These are phyloP conservation scores for Oxytropis ochrocephala DNA, from an alignment of 306 rosid genomes.

Conservation along the genomic window DNA sequence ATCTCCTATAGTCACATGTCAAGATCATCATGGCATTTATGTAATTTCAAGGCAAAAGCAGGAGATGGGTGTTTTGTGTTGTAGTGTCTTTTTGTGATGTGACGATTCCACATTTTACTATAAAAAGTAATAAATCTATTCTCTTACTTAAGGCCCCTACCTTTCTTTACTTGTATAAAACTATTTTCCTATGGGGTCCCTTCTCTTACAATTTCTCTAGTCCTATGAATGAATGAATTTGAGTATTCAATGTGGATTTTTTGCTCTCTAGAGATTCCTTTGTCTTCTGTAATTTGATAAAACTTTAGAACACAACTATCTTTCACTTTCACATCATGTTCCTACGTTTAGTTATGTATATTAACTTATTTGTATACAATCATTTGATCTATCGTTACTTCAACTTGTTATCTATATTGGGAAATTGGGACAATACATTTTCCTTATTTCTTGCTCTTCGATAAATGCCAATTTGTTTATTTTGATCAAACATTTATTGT, in stretches of 20 bases:
- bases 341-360: constrained; percentile 38
- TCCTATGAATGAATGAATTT: constrained; percentile 29
- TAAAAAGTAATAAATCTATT: constrained; percentile 30
- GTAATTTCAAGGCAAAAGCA: constrained; percentile 14
- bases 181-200: constrained; percentile 29
- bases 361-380: constrained; percentile 56
- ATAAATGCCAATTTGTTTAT: neutral
- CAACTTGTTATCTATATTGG: constrained; percentile 31
- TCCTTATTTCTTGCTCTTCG: neutral
- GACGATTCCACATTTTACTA: constrained; percentile 62
- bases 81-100: constrained; percentile 52
- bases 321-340: constrained; percentile 27
- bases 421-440: constrained; percentile 33
- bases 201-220: constrained; percentile 31
- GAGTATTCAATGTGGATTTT: constrained; percentile 1
- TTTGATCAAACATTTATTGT: neutral
- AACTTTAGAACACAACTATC: constrained; percentile 5
- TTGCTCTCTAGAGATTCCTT: constrained; percentile 28
- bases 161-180: constrained; percentile 60
- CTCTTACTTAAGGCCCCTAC: constrained; percentile 37
- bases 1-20: constrained; percentile 54
- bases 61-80: constrained; percentile 33
- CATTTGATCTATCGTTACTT: constrained; percentile 34
- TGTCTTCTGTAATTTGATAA: constrained; percentile 14
- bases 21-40: constrained; percentile 31